Conservation (phyloP, 2,329 filamentous ascomycete genomes). For the Beauveria scarabaeidicola region DNA sequence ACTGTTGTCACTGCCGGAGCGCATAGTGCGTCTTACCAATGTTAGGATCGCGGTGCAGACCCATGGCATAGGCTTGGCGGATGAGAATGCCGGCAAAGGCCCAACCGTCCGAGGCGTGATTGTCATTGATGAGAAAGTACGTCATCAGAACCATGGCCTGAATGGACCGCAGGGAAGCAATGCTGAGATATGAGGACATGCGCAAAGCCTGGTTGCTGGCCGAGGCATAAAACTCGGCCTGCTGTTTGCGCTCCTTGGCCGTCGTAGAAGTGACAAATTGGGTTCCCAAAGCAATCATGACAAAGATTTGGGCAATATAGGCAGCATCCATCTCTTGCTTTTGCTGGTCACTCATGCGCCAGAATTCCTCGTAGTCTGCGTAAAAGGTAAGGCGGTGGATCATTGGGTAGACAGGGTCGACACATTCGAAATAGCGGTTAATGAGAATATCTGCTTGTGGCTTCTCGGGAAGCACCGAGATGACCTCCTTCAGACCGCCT, state of each 20-base stretch:
- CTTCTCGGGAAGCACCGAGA: conserved; percentile 67
- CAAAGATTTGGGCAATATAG: conserved; percentile 64
- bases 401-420: conserved; percentile 77
- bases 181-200: conserved; percentile 68
- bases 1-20: not conserved
- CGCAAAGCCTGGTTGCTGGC: conserved; percentile 70
- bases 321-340: conserved; percentile 56
- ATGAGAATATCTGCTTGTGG: conserved; percentile 65
- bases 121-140: conserved; percentile 81
- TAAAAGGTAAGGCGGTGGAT: conserved; percentile 68
- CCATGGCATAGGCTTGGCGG: conserved; percentile 73
- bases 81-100: conserved; percentile 71
- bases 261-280: conserved; percentile 60
- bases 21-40: conserved; percentile 38
- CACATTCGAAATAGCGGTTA: conserved; percentile 56
- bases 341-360: conserved; percentile 51
- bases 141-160: conserved; percentile 74
- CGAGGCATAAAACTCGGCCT: conserved; percentile 73
- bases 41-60: conserved; percentile 70
- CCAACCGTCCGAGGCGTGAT: conserved; percentile 76
- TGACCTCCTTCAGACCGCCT: conserved; percentile 66
- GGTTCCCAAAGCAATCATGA: conserved; percentile 69
- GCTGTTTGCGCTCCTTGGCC: conserved; percentile 58
- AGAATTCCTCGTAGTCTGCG: conserved; percentile 71
- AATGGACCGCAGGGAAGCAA: conserved; percentile 62